Base-by-base conservation (phyloP, 345 rosid genomes). In the Syzygium jambos region DNA sequence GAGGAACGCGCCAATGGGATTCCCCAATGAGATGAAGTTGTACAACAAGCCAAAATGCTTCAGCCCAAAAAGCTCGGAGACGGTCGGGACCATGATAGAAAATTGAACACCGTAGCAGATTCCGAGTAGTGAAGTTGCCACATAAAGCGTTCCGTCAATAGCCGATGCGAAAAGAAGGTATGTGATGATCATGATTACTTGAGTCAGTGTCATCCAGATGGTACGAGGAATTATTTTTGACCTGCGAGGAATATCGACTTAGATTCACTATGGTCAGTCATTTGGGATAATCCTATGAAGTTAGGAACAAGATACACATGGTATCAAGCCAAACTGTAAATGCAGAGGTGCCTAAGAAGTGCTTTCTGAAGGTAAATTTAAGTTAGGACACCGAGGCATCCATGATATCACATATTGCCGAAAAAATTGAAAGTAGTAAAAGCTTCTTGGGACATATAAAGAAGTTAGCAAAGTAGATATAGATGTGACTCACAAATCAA, bases 11-110 rank as follows among this genome's bases (percentile, higher is more conserved):
- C 93, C 95, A 2, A 94, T 91, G 59, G 97, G 95, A 84, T 95
- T 95, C 30, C 97, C 97, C 59, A 95, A 83, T 21, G 92, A 90
- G 89, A 95, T 91, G 93, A 95, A 92, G 89, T 90, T 94, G 90
- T 86, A 92, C 84, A 95, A 84, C 84, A 94, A 38, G 22, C 97
- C 95, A 38, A 95, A 94, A 87, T 92, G 95, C 88, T 93, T 92
- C 89, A 93, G 90, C 41, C 95, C 95, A 3, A 95, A 95, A 77
- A 94, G 95, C 93, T 93, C 95, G 2, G 97, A 94, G 78, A 93
- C 95, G 4, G 95, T 95, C 8, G 95, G 95, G 78, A 94, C 89
- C 97, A 94, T 93, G 84, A 94, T 84, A 21, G 95, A 92, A 90
- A 93, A 92, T 80, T 93, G 95, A 86, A 93, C 94, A 17, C 97